These are phyloP conservation scores for Fistulifera solaris DNA, from an alignment of 108 stramenopile species.

Conservation along the genomic window DNA sequence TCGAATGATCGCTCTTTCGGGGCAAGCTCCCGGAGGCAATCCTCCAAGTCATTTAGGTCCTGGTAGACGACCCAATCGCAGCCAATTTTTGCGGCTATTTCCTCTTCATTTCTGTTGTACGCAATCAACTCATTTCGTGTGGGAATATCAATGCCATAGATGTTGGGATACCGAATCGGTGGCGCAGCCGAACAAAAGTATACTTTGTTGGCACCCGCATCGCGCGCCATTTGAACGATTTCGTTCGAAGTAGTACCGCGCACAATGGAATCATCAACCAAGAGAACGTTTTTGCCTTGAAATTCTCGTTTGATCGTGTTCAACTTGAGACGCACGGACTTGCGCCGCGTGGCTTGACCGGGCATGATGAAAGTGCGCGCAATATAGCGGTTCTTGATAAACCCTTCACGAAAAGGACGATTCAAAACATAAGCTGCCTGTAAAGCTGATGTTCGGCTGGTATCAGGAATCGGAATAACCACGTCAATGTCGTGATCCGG, in stretches of 20 bases:
- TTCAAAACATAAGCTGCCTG: slow-evolving; percentile 84
- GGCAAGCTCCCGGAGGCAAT: slow-evolving; percentile 38
- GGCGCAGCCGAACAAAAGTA: slow-evolving; percentile 93
- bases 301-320: slow-evolving; percentile 96
- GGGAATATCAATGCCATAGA: slow-evolving; percentile 99
- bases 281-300: slow-evolving; percentile 80
- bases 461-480: slow-evolving; percentile 98
- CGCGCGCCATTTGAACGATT: slow-evolving; percentile 97
- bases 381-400: slow-evolving; percentile 99
- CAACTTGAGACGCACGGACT: slow-evolving; percentile 96
- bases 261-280: slow-evolving; percentile 97
- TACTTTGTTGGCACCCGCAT: slow-evolving; percentile 95
- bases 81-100: slow-evolving; percentile 82
- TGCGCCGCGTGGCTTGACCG: slow-evolving; percentile 91
- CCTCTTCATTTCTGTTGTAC: slow-evolving; percentile 75
- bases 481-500: slow-evolving; percentile 97
- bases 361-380: slow-evolving; percentile 99
- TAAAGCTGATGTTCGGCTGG: slow-evolving; percentile 87
- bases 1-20: neutral
- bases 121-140: slow-evolving; percentile 93
- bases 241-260: slow-evolving; percentile 95
- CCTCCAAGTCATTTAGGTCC: slow-evolving; percentile 61
- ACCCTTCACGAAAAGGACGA: slow-evolving; percentile 94
- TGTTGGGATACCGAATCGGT: slow-evolving; percentile 97
- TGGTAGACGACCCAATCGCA: slow-evolving; percentile 91